phyloP scores from a whole-genome alignment of 1,284 basidiomycete species.

The Laetiporus sulphureus region DNA sequence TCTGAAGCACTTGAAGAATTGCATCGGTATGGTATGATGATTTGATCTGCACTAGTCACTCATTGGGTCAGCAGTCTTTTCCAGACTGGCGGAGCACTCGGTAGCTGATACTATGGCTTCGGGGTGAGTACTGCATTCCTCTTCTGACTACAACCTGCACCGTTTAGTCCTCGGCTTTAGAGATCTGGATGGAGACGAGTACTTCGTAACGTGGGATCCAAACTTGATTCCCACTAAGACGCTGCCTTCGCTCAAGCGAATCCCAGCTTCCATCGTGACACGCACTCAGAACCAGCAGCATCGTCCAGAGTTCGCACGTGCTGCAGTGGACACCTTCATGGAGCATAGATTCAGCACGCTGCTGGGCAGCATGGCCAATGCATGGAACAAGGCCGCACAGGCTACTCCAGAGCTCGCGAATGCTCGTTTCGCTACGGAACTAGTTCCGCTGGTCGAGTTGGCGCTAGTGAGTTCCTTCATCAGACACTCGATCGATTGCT shows the following conservation, averaged over 20 bases:
- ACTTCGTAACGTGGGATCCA: conserved; percentile 17
- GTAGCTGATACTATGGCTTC: conserved; percentile 16
- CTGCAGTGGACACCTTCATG: conserved; percentile 15
- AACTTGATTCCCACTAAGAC: conserved; percentile 7
- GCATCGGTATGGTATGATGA: conserved; percentile 13
- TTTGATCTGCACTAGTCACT: too few relatives aligned
- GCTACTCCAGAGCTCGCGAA: conserved; percentile 11
- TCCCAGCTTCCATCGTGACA: not conserved
- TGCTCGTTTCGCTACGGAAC: conserved; percentile 1
- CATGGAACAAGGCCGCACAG: conserved; percentile 11
- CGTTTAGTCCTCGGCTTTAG: conserved; percentile 1
- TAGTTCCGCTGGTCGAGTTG: conserved; percentile 15
- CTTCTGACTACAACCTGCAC: not conserved
- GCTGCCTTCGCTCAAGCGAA: not conserved
- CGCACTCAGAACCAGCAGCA: too few relatives aligned
- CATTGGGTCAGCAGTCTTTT: conserved; percentile 18
- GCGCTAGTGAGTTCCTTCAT: conserved; percentile 8
- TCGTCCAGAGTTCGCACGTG: not conserved
- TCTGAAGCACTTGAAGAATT: conserved; percentile 15
- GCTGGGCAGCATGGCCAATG: conserved; percentile 13
- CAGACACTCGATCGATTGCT: too few relatives aligned
- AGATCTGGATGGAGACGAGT: conserved; percentile 18
- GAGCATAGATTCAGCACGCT: conserved; percentile 11
- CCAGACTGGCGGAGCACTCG: conserved; percentile 12
- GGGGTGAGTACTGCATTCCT: conserved; percentile 8